Percentiles rank a stretch among this genome's conserved stretches.
Conservation (phyloP, 495 filamentous ascomycete genomes). For the Penicillium pancosmium region DNA sequence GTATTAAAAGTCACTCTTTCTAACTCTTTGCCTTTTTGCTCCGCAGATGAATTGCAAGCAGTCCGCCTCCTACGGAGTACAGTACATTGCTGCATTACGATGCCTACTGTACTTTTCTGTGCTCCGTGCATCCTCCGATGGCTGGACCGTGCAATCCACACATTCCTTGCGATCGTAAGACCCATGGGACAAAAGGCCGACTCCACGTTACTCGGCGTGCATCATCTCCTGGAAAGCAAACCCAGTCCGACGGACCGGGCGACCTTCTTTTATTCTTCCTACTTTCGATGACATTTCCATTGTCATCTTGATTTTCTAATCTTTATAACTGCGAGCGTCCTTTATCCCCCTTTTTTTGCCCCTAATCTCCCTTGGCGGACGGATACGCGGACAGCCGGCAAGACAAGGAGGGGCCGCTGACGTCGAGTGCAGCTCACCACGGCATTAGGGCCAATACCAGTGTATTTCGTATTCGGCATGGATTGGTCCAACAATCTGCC, state of each 20-base stretch:
- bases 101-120: background rate
- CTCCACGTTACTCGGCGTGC: conserved; percentile 20
- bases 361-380: too few relatives aligned
- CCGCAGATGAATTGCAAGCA: background rate
- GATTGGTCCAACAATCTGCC: background rate
- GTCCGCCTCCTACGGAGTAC: background rate
- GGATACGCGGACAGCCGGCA: too few relatives aligned
- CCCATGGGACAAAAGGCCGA: conserved; percentile 10
- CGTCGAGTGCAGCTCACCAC: background rate
- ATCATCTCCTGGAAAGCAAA: conserved; percentile 8
- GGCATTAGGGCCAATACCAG: background rate
- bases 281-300: background rate
- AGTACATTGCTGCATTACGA: conserved; percentile 2
- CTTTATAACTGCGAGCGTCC: background rate
- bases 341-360: too few relatives aligned
- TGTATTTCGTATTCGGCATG: conserved; percentile 4
- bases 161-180: conserved; percentile 14
- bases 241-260: conserved; percentile 31
- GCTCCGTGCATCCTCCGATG: too few relatives aligned
- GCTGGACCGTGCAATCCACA: conserved; percentile 11
- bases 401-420: conserved; percentile 5
- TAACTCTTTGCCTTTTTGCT: too few relatives aligned
- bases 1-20: too few relatives aligned
- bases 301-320: background rate
- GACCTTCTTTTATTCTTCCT: conserved; percentile 13